Evolutionary conservation across 73 alveolate species (phyloP).

Genomic region (Tetrahymena thermophila): DNA sequence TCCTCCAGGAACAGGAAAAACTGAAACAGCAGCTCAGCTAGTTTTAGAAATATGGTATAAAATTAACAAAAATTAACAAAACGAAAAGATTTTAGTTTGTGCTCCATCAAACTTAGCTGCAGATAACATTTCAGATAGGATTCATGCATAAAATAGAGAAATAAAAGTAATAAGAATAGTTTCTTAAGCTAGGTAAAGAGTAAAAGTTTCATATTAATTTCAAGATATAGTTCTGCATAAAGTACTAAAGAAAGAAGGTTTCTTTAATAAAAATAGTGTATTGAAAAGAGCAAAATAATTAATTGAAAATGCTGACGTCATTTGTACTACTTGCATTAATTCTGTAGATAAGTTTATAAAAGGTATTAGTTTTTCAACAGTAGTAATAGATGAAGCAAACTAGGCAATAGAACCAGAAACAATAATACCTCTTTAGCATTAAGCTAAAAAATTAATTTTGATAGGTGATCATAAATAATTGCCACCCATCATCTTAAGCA

Average conservation of each 20-base stretch:
- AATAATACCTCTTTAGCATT: neutral
- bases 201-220: neutral
- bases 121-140: neutral
- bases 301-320: neutral
- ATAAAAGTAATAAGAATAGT: neutral
- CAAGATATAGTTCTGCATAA: neutral
- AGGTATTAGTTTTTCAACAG: neutral
- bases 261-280: neutral
- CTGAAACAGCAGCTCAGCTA: neutral
- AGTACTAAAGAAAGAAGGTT: neutral
- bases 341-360: neutral
- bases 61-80: neutral
- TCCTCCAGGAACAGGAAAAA: neutral
- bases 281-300: neutral
- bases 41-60: neutral
- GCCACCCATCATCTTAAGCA: neutral
- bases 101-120: slow-evolving; percentile 4
- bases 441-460: neutral
- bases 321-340: neutral
- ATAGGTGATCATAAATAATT: slow-evolving; percentile 11
- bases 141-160: neutral
- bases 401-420: slow-evolving; percentile 13
- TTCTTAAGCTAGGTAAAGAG: neutral
- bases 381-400: slow-evolving; percentile 8
- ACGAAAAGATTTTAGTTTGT: slow-evolving; percentile 5